phyloP scores from a whole-genome alignment of 2,329 filamentous ascomycete genomes.

The Fusarium neocosmosporiellum region DNA sequence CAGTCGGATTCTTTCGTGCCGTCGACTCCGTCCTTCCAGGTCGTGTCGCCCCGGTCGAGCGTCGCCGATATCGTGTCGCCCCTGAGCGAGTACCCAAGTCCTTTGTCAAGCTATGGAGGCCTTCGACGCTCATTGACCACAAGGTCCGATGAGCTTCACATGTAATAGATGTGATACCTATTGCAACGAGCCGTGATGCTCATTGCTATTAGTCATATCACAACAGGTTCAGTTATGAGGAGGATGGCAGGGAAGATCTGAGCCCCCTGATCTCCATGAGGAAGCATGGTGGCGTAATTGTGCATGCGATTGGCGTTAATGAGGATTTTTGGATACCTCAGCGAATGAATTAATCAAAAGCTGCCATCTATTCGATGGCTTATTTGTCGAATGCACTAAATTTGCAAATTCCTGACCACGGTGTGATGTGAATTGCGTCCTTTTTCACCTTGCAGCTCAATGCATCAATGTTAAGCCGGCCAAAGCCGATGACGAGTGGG shows the following conservation, averaged over 20 bases:
- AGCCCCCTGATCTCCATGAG: not conserved
- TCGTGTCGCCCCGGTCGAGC: conserved; percentile 32
- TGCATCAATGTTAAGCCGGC: conserved; percentile 3
- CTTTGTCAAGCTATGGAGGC: conserved; percentile 33
- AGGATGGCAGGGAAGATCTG: not conserved
- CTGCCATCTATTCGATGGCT: not conserved
- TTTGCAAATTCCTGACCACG: not conserved
- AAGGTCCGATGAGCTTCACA: conserved; percentile 42
- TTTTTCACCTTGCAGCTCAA: not conserved
- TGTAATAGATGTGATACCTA: conserved; percentile 10
- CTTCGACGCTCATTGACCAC: conserved; percentile 41
- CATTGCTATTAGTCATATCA: not conserved
- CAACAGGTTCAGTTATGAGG: not conserved
- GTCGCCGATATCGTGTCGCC: conserved; percentile 40
- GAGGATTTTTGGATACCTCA: not conserved
- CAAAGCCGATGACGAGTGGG: conserved; percentile 1
- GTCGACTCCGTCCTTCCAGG: conserved; percentile 22
- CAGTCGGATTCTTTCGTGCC: conserved; percentile 17
- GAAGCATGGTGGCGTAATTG: not conserved
- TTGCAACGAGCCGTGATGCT: not conserved
- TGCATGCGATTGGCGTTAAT: conserved; percentile 1
- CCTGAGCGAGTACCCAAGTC: conserved; percentile 41
- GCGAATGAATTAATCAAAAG: not conserved
- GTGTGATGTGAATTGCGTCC: not conserved
- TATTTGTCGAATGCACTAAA: not conserved